These are phyloP conservation scores for Iris macrosiphon DNA, from an alignment of 106 monocot species.

Conservation along the genomic window DNA sequence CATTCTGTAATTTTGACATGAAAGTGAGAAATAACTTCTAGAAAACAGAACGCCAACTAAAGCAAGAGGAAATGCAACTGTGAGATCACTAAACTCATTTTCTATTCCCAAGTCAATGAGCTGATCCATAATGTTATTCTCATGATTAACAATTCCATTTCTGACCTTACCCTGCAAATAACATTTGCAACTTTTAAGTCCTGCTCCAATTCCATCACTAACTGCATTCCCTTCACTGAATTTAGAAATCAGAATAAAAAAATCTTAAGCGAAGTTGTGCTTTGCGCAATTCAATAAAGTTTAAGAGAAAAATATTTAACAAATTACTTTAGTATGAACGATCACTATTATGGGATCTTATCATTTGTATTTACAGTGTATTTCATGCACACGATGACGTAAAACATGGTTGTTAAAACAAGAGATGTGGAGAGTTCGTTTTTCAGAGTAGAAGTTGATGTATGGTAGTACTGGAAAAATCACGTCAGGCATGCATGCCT, in stretches of 20 bases:
- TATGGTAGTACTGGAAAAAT: too few relatives aligned
- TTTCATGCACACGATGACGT: too few relatives aligned
- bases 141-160: not conserved
- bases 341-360: too few relatives aligned
- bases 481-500: too few relatives aligned
- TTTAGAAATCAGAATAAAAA: constrained; percentile 1
- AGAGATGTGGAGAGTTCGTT: too few relatives aligned
- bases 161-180: constrained; percentile 86
- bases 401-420: too few relatives aligned
- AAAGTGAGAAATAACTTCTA: not conserved
- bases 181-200: constrained; percentile 98
- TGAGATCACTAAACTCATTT: not conserved
- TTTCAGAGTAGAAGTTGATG: too few relatives aligned
- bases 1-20: constrained; percentile 62
- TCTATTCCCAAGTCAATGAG: not conserved
- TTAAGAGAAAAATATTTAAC: not conserved
- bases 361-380: too few relatives aligned
- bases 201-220: constrained; percentile 91
- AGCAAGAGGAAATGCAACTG: not conserved
- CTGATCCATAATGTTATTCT: not conserved
- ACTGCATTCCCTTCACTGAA: constrained; percentile 93
- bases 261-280: not conserved
- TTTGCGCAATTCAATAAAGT: not conserved
- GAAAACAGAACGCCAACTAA: not conserved
- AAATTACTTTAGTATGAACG: too few relatives aligned